Conservation (phyloP, 1,139 yeast species). For the Lodderomyces orthopsilosis region DNA sequence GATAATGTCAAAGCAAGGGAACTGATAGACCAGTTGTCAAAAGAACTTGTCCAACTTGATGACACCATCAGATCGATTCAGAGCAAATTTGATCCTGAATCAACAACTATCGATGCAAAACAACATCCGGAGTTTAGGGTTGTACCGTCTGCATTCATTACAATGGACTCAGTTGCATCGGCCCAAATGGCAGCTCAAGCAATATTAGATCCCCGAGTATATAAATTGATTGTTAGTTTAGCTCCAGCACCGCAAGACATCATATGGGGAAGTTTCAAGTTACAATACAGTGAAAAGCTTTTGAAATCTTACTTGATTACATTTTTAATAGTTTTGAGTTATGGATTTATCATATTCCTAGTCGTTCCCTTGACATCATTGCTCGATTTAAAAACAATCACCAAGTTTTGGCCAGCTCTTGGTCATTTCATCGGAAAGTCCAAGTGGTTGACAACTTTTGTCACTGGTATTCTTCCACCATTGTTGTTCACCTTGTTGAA, state of each 20-base stretch:
- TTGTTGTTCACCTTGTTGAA: conserved; percentile 69
- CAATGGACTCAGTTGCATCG: conserved; percentile 81
- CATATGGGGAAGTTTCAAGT: conserved; percentile 69
- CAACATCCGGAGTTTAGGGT: conserved; percentile 29
- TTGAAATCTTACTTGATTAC: conserved; percentile 61
- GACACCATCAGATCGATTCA: conserved; percentile 29
- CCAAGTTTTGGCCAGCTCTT: conserved; percentile 69
- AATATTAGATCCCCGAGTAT: conserved; percentile 72
- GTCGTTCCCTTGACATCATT: conserved; percentile 74
- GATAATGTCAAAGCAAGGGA: conserved; percentile 9
- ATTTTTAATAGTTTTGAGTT: conserved; percentile 56
- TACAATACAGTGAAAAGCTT: conserved; percentile 54
- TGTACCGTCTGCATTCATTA: conserved; percentile 71
- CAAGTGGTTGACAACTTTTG: conserved; percentile 67
- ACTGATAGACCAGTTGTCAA: conserved; percentile 20
- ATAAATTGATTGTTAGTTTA: conserved; percentile 62
- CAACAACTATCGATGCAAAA: conserved; percentile 26
- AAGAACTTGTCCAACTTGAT: conserved; percentile 26
- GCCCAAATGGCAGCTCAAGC: conserved; percentile 89
- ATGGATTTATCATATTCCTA: conserved; percentile 63
- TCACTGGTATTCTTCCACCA: conserved; percentile 75
- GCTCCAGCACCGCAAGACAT: conserved; percentile 86
- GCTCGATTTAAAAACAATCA: conserved; percentile 66
- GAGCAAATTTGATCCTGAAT: conserved; percentile 24
- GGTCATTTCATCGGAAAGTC: conserved; percentile 59